Percentiles rank a stretch among this genome's conserved stretches.
Evolutionary conservation across 2,329 filamentous ascomycete genomes (phyloP).

Genomic region (Raffaelea ambrosiae): DNA sequence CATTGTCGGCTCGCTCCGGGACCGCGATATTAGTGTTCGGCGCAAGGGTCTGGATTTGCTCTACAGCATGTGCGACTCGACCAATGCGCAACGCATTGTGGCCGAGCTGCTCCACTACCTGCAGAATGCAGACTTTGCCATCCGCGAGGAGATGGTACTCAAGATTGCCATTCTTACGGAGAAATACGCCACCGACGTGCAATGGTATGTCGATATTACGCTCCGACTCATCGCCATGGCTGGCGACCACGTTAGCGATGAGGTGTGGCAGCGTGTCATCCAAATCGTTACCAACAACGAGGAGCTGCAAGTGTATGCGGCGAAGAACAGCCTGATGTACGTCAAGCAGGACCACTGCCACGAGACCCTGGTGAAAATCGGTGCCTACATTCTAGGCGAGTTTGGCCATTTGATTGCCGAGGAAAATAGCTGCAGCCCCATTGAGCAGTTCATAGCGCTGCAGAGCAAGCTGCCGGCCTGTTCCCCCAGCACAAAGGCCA

Average conservation of each 20-base stretch:
- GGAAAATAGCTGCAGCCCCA: conserved; percentile 83
- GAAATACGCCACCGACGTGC: conserved; percentile 95
- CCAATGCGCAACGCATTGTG: conserved; percentile 90
- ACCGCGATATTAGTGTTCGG: conserved; percentile 93
- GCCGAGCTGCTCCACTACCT: conserved; percentile 89
- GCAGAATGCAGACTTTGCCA: conserved; percentile 93
- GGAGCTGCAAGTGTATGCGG: conserved; percentile 92
- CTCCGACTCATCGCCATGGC: conserved; percentile 91
- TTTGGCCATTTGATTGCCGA: conserved; percentile 96
- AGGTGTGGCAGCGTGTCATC: conserved; percentile 97
- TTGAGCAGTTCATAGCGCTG: conserved; percentile 91
- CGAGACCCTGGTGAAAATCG: conserved; percentile 96
- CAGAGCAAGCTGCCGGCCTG: conserved; percentile 84
- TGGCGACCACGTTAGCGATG: conserved; percentile 95
- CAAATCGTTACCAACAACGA: conserved; percentile 99
- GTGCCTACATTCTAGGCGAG: conserved; percentile 89
- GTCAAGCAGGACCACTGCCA: conserved; percentile 90
- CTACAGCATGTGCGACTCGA: conserved; percentile 98
- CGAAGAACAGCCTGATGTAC: conserved; percentile 86
- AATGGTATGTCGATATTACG: conserved; percentile 99
- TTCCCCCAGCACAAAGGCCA: conserved; percentile 81
- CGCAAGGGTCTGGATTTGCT: conserved; percentile 91
- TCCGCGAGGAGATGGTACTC: conserved; percentile 97
- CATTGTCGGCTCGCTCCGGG: conserved; percentile 87
- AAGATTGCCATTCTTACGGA: conserved; percentile 98